Evolutionary conservation across 805 yeast genomes (phyloP), one percentile per base, ranked within the genome.

Genomic region (Cyberlindnera xishuangbannaensis): DNA sequence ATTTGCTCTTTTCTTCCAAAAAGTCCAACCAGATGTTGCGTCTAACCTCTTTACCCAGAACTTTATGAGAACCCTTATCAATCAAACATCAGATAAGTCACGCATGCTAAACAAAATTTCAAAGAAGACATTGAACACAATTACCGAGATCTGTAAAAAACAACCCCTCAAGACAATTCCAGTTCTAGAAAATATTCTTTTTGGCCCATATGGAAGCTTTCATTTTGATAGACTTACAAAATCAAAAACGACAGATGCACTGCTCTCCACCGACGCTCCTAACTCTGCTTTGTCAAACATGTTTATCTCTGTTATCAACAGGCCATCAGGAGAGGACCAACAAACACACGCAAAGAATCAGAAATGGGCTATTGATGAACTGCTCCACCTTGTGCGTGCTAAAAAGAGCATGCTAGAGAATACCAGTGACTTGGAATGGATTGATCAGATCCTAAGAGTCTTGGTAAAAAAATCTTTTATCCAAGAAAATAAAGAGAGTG

Each of bases 221-320:
- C 76, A 76, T 39, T 87, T 88, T 56, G 97, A 88, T 56, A 66
- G 70, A 40, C 53, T 83, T 18, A 80, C 95, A 2, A 86, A 82
- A 49, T 62, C 88, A 1, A 85, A 80, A 51, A 73, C 85, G 0
- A 60, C 74, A 10, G 76, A 73, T 26, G 11, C 24, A 3, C 30
- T 47, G 10, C 31, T 38, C 13, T 15, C 33, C 9, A 25, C 27
- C 2, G 43, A 34, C 17, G 36, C 38, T 2, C 34, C 50, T 9
- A 37, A 38, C 29, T 22, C 34, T 2, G 31, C 35, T 14, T 23
- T 47, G 15, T 36, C 51, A 1, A 5, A 26, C 4, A 25, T 50
- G 21, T 49, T 58, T 15, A 41, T 47, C 12, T 16, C 27, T 4
- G 38, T 47, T 3, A 32, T 58, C 7, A 30, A 52, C 38, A 33